Percentiles rank a stretch among this genome's conserved stretches.
Evolutionary conservation across 768 basidiomycete genomes (phyloP).

Genomic region (Leccinellum rugosiceps): DNA sequence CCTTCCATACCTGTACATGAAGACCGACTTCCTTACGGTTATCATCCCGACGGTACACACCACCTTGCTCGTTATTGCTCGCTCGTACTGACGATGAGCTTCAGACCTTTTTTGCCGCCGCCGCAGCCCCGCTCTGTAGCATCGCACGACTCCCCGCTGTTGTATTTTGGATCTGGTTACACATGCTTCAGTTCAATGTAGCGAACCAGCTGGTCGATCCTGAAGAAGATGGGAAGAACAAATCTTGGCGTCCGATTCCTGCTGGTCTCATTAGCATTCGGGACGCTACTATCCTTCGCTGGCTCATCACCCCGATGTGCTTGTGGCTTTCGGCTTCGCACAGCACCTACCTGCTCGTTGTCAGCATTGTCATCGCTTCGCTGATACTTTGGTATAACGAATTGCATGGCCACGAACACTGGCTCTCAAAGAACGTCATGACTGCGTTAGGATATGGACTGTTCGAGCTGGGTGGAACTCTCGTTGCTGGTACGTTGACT

Average conservation of each 20-base stretch:
- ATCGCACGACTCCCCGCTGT: slow-evolving; percentile 23
- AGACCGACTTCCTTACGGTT: slow-evolving; percentile 25
- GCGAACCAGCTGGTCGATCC: slow-evolving; percentile 41
- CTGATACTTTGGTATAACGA: slow-evolving; percentile 41
- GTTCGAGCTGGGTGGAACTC: slow-evolving; percentile 38
- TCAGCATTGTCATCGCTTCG: slow-evolving; percentile 30
- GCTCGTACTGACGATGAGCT: background rate
- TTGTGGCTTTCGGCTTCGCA: slow-evolving; percentile 34
- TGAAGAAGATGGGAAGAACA: slow-evolving; percentile 43
- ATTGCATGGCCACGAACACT: slow-evolving; percentile 18
- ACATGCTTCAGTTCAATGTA: slow-evolving; percentile 43
- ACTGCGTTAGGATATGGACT: slow-evolving; percentile 37
- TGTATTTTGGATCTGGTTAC: slow-evolving; percentile 45
- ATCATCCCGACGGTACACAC: slow-evolving; percentile 26
- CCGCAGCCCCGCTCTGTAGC: slow-evolving; percentile 32
- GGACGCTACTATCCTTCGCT: slow-evolving; percentile 37
- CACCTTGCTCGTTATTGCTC: background rate
- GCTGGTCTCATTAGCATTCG: slow-evolving; percentile 39
- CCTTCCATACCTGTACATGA: slow-evolving; percentile 25
- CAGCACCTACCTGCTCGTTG: slow-evolving; percentile 30
- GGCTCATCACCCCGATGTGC: slow-evolving; percentile 36
- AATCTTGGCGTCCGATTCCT: slow-evolving; percentile 45
- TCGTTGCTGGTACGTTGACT: slow-evolving; percentile 33
- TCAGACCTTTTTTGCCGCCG: slow-evolving; percentile 34
- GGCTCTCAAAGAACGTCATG: slow-evolving; percentile 35